Conservation (phyloP, 2,329 filamentous ascomycete species). For the Colletotrichum endophyticum region DNA sequence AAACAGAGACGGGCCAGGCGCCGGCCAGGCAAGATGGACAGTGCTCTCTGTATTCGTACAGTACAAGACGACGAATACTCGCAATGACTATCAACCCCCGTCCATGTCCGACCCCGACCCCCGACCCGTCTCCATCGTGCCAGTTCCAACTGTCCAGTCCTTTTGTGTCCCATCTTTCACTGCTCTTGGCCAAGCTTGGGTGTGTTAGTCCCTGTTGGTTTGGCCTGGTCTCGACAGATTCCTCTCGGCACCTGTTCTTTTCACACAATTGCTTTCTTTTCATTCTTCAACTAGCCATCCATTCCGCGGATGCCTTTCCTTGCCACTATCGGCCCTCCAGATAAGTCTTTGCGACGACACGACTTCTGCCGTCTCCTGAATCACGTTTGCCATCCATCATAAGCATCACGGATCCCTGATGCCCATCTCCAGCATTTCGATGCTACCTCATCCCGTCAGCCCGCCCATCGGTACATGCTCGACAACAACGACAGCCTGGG, state of each 20-base stretch:
- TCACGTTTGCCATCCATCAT: neutral
- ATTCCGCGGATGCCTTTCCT: neutral
- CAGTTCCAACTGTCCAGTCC: neutral
- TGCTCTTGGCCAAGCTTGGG: neutral
- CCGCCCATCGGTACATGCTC: neutral
- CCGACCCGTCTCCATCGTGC: neutral
- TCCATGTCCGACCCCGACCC: neutral
- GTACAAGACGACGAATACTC: neutral
- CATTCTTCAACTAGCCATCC: neutral
- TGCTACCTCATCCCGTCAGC: slow-evolving; percentile 1
- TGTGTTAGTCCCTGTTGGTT: neutral
- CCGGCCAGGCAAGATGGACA: neutral
- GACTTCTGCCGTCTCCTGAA: neutral
- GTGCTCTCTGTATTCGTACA: neutral
- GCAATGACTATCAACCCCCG: neutral
- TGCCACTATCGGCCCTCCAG: neutral
- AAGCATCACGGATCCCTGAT: neutral
- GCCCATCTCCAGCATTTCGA: neutral
- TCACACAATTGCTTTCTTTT: neutral
- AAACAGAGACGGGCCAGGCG: neutral
- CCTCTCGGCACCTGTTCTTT: neutral
- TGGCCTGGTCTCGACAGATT: neutral
- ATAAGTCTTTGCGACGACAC: neutral
- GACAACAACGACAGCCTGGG: slow-evolving; percentile 1
- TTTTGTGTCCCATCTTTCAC: neutral